These are phyloP conservation scores for Kwoniella sp. DNA, from an alignment of 768 basidiomycete species.

Conservation along the genomic window DNA sequence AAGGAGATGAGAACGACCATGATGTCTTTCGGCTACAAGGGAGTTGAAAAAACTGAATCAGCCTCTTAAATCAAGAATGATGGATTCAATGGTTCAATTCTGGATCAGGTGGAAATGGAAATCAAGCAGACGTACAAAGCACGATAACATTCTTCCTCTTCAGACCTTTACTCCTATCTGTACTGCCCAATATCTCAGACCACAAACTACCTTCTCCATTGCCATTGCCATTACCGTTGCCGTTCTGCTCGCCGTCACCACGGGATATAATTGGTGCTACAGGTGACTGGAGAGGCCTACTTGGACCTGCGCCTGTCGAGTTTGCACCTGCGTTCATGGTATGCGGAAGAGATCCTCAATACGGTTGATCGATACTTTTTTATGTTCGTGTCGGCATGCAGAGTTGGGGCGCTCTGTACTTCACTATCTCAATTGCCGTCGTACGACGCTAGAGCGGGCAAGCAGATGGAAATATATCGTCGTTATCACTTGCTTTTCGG, in stretches of 20 bases:
- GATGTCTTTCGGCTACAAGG: slow-evolving; percentile 34
- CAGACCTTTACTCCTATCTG: slow-evolving; percentile 68
- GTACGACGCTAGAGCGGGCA: too few species aligned
- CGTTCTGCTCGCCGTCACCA: neutral
- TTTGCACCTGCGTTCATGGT: slow-evolving; percentile 6
- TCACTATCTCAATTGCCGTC: too few species aligned
- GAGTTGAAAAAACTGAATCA: too few species aligned
- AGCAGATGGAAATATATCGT: too few species aligned
- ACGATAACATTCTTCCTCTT: slow-evolving; percentile 85
- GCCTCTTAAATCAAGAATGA: too few species aligned
- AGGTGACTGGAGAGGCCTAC: slow-evolving; percentile 6
- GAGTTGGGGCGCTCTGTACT: too few species aligned
- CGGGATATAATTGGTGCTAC: neutral
- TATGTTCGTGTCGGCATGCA: too few species aligned
- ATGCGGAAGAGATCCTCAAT: neutral
- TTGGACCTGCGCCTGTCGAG: slow-evolving; percentile 17
- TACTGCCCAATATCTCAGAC: slow-evolving; percentile 87
- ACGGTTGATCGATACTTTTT: neutral
- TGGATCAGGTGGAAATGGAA: too few species aligned
- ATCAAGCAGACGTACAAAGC: slow-evolving; percentile 59
- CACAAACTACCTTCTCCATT: slow-evolving; percentile 65
- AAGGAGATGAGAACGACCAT: slow-evolving; percentile 34
- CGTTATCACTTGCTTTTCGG: too few species aligned
- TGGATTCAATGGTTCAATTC: too few species aligned
- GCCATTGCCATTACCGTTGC: neutral